These are phyloP conservation scores for Chloropicon primus DNA, from an alignment of 139 green algal species.

Conservation along the genomic window DNA sequence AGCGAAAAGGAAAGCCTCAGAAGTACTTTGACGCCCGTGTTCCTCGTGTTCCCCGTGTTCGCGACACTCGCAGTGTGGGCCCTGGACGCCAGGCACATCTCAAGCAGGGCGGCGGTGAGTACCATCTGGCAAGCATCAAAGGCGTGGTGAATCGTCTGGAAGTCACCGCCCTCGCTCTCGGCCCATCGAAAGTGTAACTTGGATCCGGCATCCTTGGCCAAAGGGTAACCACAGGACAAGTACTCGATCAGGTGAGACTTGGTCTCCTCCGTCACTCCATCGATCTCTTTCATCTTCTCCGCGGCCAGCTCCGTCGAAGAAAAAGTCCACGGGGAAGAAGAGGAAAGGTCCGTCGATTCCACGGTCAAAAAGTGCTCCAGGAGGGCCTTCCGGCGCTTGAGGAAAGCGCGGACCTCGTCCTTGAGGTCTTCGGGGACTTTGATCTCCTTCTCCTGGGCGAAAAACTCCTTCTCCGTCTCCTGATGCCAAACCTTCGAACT, in stretches of 20 bases:
- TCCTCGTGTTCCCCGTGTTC: too few species aligned
- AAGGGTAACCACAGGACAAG: too few species aligned
- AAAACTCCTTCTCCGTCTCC: not conserved
- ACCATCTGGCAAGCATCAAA: not conserved
- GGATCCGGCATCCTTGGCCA: too few species aligned
- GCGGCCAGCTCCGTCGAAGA: too few species aligned
- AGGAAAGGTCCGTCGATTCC: not conserved
- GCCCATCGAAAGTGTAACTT: not conserved
- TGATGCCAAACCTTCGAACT: not conserved
- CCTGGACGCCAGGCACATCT: not conserved
- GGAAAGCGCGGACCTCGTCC: not conserved
- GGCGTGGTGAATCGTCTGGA: not conserved
- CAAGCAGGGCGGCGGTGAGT: not conserved
- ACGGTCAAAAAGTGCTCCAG: not conserved
- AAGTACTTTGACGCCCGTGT: not conserved
- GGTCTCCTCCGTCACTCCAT: too few species aligned
- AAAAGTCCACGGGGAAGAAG: too few species aligned
- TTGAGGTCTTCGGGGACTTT: not conserved
- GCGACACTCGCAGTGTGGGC: not conserved
- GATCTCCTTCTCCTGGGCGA: not conserved
- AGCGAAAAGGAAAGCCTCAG: not conserved
- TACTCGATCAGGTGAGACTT: too few species aligned
- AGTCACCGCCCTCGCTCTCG: not conserved
- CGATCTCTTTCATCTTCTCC: not conserved
- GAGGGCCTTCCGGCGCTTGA: not conserved